A percentile compares a stretch with the other conserved stretches of the same genome.
phyloP scores from a whole-genome alignment of 805 yeast genomes.

The Kuraishia borneana region DNA sequence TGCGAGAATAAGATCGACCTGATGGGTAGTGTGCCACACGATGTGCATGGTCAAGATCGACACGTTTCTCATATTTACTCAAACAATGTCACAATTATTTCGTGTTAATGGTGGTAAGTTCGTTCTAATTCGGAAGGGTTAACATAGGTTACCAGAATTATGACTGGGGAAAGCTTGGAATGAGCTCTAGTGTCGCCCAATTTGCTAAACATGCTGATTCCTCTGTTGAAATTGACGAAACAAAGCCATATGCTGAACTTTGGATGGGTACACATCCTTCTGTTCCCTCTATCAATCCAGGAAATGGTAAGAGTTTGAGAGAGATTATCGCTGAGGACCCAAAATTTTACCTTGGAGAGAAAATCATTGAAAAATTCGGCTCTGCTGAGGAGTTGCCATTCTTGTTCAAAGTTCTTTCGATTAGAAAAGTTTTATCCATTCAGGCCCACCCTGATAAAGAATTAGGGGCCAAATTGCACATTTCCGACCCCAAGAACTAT shows the following conservation, averaged over 20 bases:
- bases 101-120: slow-evolving; percentile 2
- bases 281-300: slow-evolving; percentile 62
- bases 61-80: slow-evolving; percentile 1
- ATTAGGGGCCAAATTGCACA: slow-evolving; percentile 66
- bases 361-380: slow-evolving; percentile 56
- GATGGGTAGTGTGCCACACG: background rate
- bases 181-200: slow-evolving; percentile 78
- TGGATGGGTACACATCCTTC: slow-evolving; percentile 99
- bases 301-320: slow-evolving; percentile 47
- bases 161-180: slow-evolving; percentile 58
- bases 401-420: slow-evolving; percentile 87
- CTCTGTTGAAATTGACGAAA: slow-evolving; percentile 47
- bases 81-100: background rate
- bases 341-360: slow-evolving; percentile 41
- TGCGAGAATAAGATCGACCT: background rate
- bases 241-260: slow-evolving; percentile 88
- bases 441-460: slow-evolving; percentile 97
- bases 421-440: slow-evolving; percentile 84
- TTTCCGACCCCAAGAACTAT: slow-evolving; percentile 81
- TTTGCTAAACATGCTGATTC: slow-evolving; percentile 69
- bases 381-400: slow-evolving; percentile 71
- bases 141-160: slow-evolving; percentile 22
- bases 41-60: background rate
- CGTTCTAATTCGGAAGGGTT: background rate
- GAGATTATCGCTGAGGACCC: slow-evolving; percentile 57